These are phyloP conservation scores for Eucalyptus paniculata DNA, from an alignment of 345 rosid species.

Conservation along the genomic window DNA sequence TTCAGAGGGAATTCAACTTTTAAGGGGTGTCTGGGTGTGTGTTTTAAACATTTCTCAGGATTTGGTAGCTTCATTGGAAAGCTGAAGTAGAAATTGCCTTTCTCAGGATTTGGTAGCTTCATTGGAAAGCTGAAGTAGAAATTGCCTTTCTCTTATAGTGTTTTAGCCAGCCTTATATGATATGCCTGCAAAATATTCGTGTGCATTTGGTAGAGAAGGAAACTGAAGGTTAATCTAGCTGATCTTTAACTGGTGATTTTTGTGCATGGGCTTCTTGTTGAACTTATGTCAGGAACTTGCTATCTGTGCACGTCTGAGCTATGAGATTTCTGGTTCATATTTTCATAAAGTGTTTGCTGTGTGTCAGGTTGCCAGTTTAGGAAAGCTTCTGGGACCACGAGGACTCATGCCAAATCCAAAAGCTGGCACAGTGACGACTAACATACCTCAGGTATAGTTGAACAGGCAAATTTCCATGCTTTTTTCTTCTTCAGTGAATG, in stretches of 20 bases:
- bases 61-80: neutral
- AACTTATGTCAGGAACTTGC: neutral
- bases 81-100: too few relatives aligned
- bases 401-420: conserved; percentile 99
- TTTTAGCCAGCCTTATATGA: neutral
- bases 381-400: conserved; percentile 95
- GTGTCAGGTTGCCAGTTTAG: conserved; percentile 83
- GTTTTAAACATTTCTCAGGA: neutral
- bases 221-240: neutral
- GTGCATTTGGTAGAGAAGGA: neutral
- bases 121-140: neutral
- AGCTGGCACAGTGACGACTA: conserved; percentile 88
- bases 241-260: neutral
- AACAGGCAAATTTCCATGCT: neutral
- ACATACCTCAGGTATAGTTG: conserved; percentile 68
- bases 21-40: neutral
- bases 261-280: neutral
- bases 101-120: neutral
- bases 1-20: neutral
- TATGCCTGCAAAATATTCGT: neutral
- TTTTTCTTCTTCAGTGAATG: neutral
- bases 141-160: neutral
- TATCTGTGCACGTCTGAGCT: neutral
- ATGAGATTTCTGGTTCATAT: neutral
- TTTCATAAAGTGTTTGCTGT: neutral